Percentiles rank a stretch among this genome's conserved stretches.
These are phyloP conservation scores for Pneumocystis carinii DNA, from an alignment of 1,139 yeast genomes.

Conservation along the genomic window DNA sequence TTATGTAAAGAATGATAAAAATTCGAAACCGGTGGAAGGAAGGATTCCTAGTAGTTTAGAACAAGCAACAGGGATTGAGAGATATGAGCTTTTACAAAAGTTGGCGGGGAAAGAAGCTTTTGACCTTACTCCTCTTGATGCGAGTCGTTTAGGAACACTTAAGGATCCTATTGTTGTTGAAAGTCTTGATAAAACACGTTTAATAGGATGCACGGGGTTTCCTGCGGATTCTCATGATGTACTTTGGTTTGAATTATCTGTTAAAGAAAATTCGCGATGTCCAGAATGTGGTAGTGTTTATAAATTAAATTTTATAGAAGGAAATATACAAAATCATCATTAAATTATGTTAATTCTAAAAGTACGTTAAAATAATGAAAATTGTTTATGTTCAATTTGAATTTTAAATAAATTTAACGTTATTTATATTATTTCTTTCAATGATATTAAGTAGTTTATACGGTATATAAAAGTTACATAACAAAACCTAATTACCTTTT, in stretches of 20 bases:
- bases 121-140: constrained; percentile 77
- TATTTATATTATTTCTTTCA: not conserved
- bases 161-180: constrained; percentile 77
- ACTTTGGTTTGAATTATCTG: constrained; percentile 70
- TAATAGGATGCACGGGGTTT: constrained; percentile 94
- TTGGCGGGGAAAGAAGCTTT: constrained; percentile 91
- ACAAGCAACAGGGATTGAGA: constrained; percentile 96
- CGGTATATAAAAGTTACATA: not conserved
- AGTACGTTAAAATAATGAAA: not conserved
- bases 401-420: not conserved
- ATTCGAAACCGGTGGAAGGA: constrained; percentile 26
- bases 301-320: constrained; percentile 74
- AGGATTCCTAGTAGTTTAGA: constrained; percentile 84
- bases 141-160: constrained; percentile 81
- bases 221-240: constrained; percentile 80
- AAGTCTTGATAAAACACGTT: constrained; percentile 83
- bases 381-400: not conserved
- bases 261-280: constrained; percentile 81
- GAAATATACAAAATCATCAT: not conserved
- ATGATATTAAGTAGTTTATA: not conserved
- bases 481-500: constrained; percentile 32
- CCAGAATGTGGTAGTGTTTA: constrained; percentile 98
- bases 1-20: not conserved
- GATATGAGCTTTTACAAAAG: constrained; percentile 88
- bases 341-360: not conserved